Evolutionary conservation across 192 early-diverging fungal species (phyloP).

Genomic region (Backusella tuberculispora): DNA sequence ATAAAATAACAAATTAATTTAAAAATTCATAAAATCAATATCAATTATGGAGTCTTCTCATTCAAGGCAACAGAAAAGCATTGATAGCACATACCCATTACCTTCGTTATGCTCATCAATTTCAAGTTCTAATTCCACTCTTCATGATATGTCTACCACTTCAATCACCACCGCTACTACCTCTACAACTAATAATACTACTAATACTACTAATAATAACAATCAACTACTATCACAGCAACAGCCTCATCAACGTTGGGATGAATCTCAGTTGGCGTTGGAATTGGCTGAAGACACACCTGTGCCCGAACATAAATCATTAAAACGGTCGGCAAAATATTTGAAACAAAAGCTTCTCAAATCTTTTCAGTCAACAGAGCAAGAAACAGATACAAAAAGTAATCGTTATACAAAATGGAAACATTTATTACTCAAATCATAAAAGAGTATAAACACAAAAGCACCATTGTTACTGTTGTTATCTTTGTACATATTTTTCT

Average conservation of each 20-base stretch:
- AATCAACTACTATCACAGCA: neutral
- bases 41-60: constrained; percentile 1
- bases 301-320: constrained; percentile 6
- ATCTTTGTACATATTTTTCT: constrained; percentile 6
- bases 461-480: neutral
- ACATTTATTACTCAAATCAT: neutral
- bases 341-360: constrained; percentile 9
- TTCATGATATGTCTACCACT: neutral
- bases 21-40: too few relatives aligned
- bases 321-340: constrained; percentile 10
- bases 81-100: constrained; percentile 5
- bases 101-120: constrained; percentile 6
- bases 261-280: constrained; percentile 1
- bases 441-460: neutral
- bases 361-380: constrained; percentile 9
- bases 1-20: neutral
- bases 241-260: constrained; percentile 2
- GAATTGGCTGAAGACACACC: neutral
- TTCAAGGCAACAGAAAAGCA: constrained; percentile 12
- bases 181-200: neutral
- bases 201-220: neutral
- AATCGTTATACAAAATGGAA: constrained; percentile 8
- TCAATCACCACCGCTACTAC: neutral
- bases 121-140: constrained; percentile 3
- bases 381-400: neutral